phyloP scores from a whole-genome alignment of 441 rosid species.

The Kokia cookei region DNA sequence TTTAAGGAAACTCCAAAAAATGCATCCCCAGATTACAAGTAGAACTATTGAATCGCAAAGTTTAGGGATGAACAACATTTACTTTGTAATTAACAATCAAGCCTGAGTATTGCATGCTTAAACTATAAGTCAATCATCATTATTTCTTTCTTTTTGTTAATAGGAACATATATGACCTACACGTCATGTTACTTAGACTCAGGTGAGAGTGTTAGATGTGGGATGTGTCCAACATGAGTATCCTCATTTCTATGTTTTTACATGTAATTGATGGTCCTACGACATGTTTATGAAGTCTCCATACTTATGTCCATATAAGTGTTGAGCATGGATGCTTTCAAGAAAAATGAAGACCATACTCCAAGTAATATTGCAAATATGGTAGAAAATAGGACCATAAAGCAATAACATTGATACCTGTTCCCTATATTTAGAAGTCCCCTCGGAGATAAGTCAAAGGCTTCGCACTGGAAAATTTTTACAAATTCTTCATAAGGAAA shows the following conservation, averaged over 20 bases:
- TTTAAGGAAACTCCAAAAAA: neutral
- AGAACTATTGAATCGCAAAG: neutral
- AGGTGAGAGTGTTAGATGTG: neutral
- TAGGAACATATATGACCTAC: neutral
- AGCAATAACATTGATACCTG: constrained; percentile 34
- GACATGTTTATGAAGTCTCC: neutral
- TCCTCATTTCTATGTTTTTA: neutral
- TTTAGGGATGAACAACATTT: neutral
- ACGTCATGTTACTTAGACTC: neutral
- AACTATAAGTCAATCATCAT: neutral
- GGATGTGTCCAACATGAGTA: neutral
- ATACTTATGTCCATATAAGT: neutral
- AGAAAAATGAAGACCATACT: neutral
- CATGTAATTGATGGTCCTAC: neutral
- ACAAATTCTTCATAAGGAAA: constrained; percentile 80
- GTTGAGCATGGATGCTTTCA: neutral
- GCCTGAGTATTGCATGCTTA: neutral
- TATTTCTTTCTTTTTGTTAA: neutral
- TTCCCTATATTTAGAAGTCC: constrained; percentile 87
- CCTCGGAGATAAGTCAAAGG: constrained; percentile 55
- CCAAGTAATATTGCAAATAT: neutral
- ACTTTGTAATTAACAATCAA: neutral
- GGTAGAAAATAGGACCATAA: constrained; percentile 5
- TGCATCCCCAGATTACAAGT: neutral
- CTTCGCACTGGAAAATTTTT: constrained; percentile 54